A percentile compares a stretch with the other conserved stretches of the same genome.
Evolutionary conservation across 2,329 filamentous ascomycete genomes (phyloP).

Genomic region (Clonostachys byssicola): DNA sequence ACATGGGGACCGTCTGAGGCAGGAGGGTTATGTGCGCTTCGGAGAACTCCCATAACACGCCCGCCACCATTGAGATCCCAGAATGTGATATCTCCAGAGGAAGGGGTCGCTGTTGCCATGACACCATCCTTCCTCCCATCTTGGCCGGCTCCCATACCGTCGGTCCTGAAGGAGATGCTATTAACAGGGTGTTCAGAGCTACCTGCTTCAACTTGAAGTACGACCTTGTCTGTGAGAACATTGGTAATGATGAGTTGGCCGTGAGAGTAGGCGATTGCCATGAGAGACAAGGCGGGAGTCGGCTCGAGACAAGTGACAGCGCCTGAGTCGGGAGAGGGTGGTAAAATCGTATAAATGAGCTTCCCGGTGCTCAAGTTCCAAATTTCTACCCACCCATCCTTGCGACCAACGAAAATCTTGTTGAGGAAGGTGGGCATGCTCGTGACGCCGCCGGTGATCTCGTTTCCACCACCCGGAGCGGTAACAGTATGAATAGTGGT

Average conservation of each 20-base stretch:
- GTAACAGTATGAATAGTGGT: slow-evolving; percentile 69
- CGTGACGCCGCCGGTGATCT: slow-evolving; percentile 74
- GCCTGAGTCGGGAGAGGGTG: slow-evolving; percentile 68
- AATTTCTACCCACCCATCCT: slow-evolving; percentile 88
- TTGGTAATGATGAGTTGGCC: slow-evolving; percentile 80
- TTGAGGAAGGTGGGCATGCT: slow-evolving; percentile 95
- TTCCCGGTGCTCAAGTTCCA: slow-evolving; percentile 96
- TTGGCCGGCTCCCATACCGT: slow-evolving; percentile 81
- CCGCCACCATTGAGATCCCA: slow-evolving; percentile 94
- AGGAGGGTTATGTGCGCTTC: slow-evolving; percentile 82
- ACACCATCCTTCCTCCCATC: slow-evolving; percentile 83
- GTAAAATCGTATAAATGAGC: slow-evolving; percentile 83
- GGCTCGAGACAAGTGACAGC: slow-evolving; percentile 85
- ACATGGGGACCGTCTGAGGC: slow-evolving; percentile 48
- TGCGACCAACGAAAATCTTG: slow-evolving; percentile 86
- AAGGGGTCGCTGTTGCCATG: slow-evolving; percentile 82
- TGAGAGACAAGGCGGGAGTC: slow-evolving; percentile 75
- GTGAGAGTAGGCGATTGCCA: slow-evolving; percentile 82
- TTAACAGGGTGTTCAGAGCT: slow-evolving; percentile 64
- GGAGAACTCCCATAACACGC: slow-evolving; percentile 78
- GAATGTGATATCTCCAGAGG: slow-evolving; percentile 84
- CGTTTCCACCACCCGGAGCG: slow-evolving; percentile 52
- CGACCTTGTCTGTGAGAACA: slow-evolving; percentile 69
- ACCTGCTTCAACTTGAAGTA: slow-evolving; percentile 66
- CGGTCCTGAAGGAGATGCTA: slow-evolving; percentile 85